Evolutionary conservation across 495 filamentous ascomycete species (phyloP), one percentile per base, ranked within the genome.

Genomic region (Podospora australis): DNA sequence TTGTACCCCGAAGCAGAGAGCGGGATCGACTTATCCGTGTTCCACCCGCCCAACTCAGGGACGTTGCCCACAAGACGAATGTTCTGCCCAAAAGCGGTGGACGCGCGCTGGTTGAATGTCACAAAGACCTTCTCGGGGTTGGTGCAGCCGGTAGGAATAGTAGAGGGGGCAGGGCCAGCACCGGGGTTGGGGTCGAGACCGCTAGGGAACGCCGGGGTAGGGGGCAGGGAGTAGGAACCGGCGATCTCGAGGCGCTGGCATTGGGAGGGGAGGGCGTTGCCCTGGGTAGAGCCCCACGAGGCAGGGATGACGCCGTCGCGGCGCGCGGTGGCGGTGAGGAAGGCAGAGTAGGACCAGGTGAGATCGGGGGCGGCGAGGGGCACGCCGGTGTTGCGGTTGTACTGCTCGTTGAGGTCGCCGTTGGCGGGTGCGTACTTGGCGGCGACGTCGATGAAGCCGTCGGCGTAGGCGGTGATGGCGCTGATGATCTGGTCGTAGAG

Each of bases 311-410:
- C 52, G 44, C 72, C 70, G 22, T 63, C 60, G 39, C 71, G 63
- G 39, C 70, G 63, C n/a, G 66, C 71, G 20, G 75, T 68, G 32
- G 78, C 78, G 6, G 79, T 78, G 29, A 82, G 55, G 66, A 84
- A 82, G n/a, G 79, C 65, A 2, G 79, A 77, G 56, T 80, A 84
- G 10, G 78, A 84, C 83, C 83, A 87, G 13, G 83, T 86, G 13
- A 87, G 67, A 55, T 84, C 70, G 9, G 66, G 49, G 7, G 82
- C 83, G 1, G 78, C 79, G n/a, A 78, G 50, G 8, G 73, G 74
- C 0, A 50, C 43, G 35, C 82, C 82, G 43, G 60, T 64, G 35
- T 64, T 57, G 47, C 71, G 73, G 57, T 73, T 67, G 52, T 70
- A 85, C 54, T 87, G 82, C 60, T 87, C 83, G 9, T 76, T 62